These are phyloP conservation scores for Botrytis elliptica DNA, from an alignment of 2,329 filamentous ascomycete species.

Conservation along the genomic window DNA sequence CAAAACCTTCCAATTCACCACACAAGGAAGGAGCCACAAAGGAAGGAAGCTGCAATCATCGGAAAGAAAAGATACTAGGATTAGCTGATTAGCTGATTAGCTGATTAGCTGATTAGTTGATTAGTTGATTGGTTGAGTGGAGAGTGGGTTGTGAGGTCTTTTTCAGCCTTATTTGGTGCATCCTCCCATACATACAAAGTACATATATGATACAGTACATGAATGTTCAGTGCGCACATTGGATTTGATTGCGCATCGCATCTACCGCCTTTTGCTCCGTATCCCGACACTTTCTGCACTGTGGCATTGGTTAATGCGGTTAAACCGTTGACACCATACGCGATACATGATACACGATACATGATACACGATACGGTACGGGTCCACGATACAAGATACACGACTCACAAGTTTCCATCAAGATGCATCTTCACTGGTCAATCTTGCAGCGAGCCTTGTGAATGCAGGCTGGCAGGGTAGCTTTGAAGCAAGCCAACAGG, in stretches of 20 bases:
- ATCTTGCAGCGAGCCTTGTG: background rate
- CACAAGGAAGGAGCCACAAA: conserved; percentile 8
- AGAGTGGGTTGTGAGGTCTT: background rate
- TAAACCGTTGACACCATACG: background rate
- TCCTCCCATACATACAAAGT: background rate
- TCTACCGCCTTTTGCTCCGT: background rate
- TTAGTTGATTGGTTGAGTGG: no score
- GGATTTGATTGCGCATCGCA: background rate
- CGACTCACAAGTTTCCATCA: background rate
- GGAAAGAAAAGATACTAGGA: background rate
- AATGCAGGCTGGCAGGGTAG: background rate
- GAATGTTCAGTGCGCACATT: background rate
- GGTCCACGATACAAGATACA: background rate
- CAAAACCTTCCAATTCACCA: background rate
- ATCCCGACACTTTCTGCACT: background rate
- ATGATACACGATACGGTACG: background rate
- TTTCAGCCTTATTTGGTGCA: conserved; percentile 11
- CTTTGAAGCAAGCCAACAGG: background rate
- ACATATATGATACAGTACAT: background rate
- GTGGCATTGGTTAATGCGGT: background rate
- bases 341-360: background rate
- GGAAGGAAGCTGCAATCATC: background rate
- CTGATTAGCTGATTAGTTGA: background rate
- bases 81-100: background rate
- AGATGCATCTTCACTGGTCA: background rate